Evolutionary conservation across 805 yeast genomes (phyloP), one percentile per base, ranked within the genome.

Genomic region (Peterozyma toletana): DNA sequence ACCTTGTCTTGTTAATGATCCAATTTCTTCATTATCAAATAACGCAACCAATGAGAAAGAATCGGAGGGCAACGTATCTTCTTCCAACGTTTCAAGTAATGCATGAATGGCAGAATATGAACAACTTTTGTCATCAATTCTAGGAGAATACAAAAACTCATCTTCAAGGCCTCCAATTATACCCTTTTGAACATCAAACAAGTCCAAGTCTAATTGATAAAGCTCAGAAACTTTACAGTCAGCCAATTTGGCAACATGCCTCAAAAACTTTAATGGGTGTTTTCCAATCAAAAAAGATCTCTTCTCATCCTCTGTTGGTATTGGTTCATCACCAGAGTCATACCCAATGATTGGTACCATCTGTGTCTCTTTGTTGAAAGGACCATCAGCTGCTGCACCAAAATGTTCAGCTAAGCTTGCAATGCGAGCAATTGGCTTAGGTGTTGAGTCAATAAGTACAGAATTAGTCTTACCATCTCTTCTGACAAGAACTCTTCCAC

Each of bases 331-430:
- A 14, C 62, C 67, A 3, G 49, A 53, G 15, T 52, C 63, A 50
- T 70, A 83, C 0, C 89, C 96, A 41, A 83, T 67, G 11, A 88
- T 78, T 1, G 96, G 96, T 13, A 86, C 85, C 41, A 84, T 80
- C 55, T 81, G 78, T 27, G 84, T 83, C 59, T 87, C 96, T 42
- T 66, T 68, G 64, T 88, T 86, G 64, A 82, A 84, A 5, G 90
- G 90, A 7, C 83, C 83, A 18, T 62, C 56, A 3, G 88, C 71
- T 5, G 79, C 80, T 1, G 67, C 66, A 39, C 95, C 96, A 59
- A 87, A 87, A 64, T 88, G 96, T 2, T 89, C 90, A 6, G 96
- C 96, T 56, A 88, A 69, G 1, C 91, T 75, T 4, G 96, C 93
- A 42, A 87, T 83, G 51, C 79, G 79, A 11, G 90, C 96, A 52